Conservation (phyloP, 1,139 yeast genomes). For the Nematodospora anomalae region DNA sequence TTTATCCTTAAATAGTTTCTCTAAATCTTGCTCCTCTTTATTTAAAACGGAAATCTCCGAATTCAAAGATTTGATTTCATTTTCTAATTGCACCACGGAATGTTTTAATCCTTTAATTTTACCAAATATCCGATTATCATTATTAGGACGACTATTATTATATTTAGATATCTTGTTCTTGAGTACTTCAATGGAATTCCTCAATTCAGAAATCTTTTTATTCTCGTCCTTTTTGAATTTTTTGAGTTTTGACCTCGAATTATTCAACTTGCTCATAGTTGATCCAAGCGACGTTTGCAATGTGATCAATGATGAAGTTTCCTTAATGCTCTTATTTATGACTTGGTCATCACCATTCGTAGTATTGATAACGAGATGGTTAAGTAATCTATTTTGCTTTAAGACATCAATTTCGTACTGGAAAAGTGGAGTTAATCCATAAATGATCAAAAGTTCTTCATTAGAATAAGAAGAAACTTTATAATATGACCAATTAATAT, state of each 20-base stretch:
- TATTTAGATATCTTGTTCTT: constrained; percentile 48
- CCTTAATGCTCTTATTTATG: constrained; percentile 37
- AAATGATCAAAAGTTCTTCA: constrained; percentile 47
- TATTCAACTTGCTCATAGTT: constrained; percentile 54
- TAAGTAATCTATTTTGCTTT: constrained; percentile 29
- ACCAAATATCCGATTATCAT: constrained; percentile 36
- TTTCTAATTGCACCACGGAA: constrained; percentile 41
- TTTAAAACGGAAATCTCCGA: constrained; percentile 21
- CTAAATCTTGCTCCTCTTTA: constrained; percentile 19
- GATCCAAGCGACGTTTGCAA: constrained; percentile 63
- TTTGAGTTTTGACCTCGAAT: constrained; percentile 51
- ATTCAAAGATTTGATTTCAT: constrained; percentile 32
- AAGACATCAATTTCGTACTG: constrained; percentile 65
- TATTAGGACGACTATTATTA: constrained; percentile 20
- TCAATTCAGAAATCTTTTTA: constrained; percentile 51
- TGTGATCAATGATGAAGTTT: constrained; percentile 54
- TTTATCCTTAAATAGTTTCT: constrained; percentile 20
- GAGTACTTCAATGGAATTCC: constrained; percentile 58
- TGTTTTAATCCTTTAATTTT: constrained; percentile 45
- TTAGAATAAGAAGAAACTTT: constrained; percentile 40
- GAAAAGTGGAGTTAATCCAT: constrained; percentile 65
- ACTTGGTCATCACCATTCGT: constrained; percentile 23
- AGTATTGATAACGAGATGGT: constrained; percentile 35
- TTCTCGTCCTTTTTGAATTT: constrained; percentile 64
- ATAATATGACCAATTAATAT: constrained; percentile 57